phyloP scores from a whole-genome alignment of 140 eudicot genomes.

The Ambrosia hybrid region DNA sequence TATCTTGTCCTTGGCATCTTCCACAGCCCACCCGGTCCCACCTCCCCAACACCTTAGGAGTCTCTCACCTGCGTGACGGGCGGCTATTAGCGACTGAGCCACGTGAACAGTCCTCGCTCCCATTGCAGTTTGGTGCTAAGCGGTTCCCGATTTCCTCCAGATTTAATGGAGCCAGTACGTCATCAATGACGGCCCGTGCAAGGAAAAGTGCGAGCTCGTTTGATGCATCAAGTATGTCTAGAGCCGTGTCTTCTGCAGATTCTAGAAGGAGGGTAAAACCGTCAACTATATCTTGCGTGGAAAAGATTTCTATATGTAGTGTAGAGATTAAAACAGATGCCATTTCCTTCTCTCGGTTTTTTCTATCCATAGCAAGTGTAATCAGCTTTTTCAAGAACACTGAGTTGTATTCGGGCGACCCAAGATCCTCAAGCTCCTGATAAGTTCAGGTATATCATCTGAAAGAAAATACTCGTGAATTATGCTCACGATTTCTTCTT shows the following conservation, averaged over 20 bases:
- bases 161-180: constrained; percentile 84
- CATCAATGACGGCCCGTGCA: constrained; percentile 86
- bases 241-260: constrained; percentile 92
- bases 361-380: constrained; percentile 90
- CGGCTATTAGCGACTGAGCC: constrained; percentile 71
- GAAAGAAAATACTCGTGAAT: constrained; percentile 87
- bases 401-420: constrained; percentile 70
- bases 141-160: constrained; percentile 68
- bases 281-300: constrained; percentile 84
- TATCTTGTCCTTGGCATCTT: constrained; percentile 94
- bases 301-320: constrained; percentile 80
- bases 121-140: constrained; percentile 62
- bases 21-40: constrained; percentile 99
- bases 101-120: constrained; percentile 70
- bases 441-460: constrained; percentile 92
- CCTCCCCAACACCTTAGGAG: constrained; percentile 97
- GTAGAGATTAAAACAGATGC: constrained; percentile 85
- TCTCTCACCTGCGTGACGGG: constrained; percentile 97
- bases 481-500: constrained; percentile 67
- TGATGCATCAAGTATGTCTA: constrained; percentile 87
- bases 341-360: constrained; percentile 93
- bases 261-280: constrained; percentile 81
- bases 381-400: constrained; percentile 74
- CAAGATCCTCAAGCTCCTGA: constrained; percentile 70
- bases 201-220: constrained; percentile 84